A percentile compares a stretch with the other conserved stretches of the same genome.
phyloP scores from a whole-genome alignment of 2,329 filamentous ascomycete species.

The Rhexocercosporidium sp. region DNA sequence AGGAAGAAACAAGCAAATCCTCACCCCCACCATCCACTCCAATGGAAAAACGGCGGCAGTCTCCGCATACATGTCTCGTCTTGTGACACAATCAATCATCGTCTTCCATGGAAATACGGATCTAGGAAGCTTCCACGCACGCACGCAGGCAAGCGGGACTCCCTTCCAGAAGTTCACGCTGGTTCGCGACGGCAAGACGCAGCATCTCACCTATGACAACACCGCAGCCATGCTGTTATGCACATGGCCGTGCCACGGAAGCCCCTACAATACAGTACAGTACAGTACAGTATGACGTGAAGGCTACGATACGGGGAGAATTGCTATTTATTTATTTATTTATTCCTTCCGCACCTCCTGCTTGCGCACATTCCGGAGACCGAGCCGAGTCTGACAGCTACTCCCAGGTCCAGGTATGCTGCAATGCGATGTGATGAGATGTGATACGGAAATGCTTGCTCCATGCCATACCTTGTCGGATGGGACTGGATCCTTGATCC shows the following conservation, averaged over 20 bases:
- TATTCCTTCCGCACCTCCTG: background rate
- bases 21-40: too few species aligned
- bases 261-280: too few species aligned
- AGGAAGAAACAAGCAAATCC: background rate
- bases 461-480: background rate
- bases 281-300: too few species aligned
- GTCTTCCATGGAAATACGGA: too few species aligned
- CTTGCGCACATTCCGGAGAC: background rate
- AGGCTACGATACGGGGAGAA: too few species aligned
- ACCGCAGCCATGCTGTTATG: too few species aligned
- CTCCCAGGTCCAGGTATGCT: background rate
- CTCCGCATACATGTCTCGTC: background rate
- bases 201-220: too few species aligned
- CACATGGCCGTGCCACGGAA: too few species aligned
- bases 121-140: too few species aligned
- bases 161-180: too few species aligned
- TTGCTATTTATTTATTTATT: background rate
- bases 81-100: background rate
- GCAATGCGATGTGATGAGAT: background rate
- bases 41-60: background rate
- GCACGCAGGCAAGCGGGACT: too few species aligned
- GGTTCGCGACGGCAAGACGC: too few species aligned
- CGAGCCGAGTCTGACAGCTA: background rate
- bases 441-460: background rate
- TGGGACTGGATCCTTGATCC: background rate